Percentiles rank a stretch among this genome's conserved stretches.
These are phyloP conservation scores for Blastomyces percursus DNA, from an alignment of 2,329 filamentous ascomycete species.

Conservation along the genomic window DNA sequence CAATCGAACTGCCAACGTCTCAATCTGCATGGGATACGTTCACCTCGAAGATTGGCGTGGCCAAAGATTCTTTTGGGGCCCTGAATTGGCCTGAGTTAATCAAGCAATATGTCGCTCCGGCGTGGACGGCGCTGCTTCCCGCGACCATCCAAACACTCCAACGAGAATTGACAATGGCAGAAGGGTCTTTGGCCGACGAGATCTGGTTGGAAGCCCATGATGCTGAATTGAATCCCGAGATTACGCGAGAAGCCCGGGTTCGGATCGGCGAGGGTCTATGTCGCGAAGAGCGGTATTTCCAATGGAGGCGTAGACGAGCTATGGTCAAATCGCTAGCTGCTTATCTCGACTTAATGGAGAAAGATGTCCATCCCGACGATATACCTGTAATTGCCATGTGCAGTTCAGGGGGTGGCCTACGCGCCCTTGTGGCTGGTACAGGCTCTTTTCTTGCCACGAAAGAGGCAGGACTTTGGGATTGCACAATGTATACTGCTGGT, in stretches of 20 bases:
- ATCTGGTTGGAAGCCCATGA: conserved; percentile 91
- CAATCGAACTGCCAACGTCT: conserved; percentile 18
- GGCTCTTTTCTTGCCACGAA: conserved; percentile 76
- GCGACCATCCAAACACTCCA: conserved; percentile 73
- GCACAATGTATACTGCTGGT: conserved; percentile 85
- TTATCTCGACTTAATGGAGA: conserved; percentile 68
- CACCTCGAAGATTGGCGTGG: conserved; percentile 35
- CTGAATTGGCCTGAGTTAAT: conserved; percentile 43
- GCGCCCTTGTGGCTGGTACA: conserved; percentile 80
- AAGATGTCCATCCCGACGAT: conserved; percentile 82
- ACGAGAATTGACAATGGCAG: conserved; percentile 73
- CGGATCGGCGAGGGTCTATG: conserved; percentile 74
- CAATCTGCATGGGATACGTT: conserved; percentile 40
- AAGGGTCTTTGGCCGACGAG: conserved; percentile 79
- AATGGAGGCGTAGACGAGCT: conserved; percentile 55
- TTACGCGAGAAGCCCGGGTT: conserved; percentile 67
- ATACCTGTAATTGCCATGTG: conserved; percentile 89
- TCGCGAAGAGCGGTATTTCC: conserved; percentile 66
- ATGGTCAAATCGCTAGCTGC: conserved; percentile 64
- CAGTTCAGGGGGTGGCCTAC: conserved; percentile 80
- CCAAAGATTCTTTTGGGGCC: conserved; percentile 31
- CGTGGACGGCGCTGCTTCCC: conserved; percentile 70
- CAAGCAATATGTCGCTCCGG: conserved; percentile 62
- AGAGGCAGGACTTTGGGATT: conserved; percentile 84
- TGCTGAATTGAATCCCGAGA: conserved; percentile 73